phyloP scores from a whole-genome alignment of 169 alveolate species.

The Fabrea salina region DNA sequence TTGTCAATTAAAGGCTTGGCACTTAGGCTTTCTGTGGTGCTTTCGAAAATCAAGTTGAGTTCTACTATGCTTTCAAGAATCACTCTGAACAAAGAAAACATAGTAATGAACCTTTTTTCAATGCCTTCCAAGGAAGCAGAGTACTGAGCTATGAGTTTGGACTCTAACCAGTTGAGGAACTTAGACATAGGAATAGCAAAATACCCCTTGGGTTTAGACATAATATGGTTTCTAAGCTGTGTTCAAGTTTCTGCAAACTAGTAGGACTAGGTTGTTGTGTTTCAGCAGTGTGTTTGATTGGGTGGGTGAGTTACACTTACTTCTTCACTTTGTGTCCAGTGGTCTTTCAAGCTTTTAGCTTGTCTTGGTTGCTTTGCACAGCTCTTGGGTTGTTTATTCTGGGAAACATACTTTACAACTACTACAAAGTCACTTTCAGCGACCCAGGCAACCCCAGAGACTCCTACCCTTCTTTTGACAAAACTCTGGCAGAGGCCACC shows the following conservation, averaged over 20 bases:
- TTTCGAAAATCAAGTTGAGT: neutral
- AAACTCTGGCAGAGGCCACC: neutral
- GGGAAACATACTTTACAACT: neutral
- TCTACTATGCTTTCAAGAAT: neutral
- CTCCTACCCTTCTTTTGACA: neutral
- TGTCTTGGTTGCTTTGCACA: too few relatives aligned
- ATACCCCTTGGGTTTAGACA: neutral
- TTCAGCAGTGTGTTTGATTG: too few relatives aligned
- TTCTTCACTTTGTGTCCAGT: too few relatives aligned
- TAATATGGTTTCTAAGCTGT: too few relatives aligned
- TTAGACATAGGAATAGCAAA: neutral
- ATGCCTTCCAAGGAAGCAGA: conserved; percentile 12
- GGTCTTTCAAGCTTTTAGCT: too few relatives aligned
- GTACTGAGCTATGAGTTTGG: neutral
- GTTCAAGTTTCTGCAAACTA: too few relatives aligned
- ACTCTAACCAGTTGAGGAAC: conserved; percentile 1
- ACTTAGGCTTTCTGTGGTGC: neutral
- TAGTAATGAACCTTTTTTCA: conserved; percentile 3
- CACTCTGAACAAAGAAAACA: neutral
- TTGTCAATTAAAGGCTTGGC: conserved; percentile 18
- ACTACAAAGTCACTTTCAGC: neutral
- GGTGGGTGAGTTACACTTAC: too few relatives aligned
- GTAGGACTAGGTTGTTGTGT: too few relatives aligned
- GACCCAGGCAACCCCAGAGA: neutral
- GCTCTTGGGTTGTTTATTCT: neutral